Evolutionary conservation across 352 stramenopile species (phyloP), one percentile per base, ranked within the genome.

Genomic region (Phytopythium aichiense): DNA sequence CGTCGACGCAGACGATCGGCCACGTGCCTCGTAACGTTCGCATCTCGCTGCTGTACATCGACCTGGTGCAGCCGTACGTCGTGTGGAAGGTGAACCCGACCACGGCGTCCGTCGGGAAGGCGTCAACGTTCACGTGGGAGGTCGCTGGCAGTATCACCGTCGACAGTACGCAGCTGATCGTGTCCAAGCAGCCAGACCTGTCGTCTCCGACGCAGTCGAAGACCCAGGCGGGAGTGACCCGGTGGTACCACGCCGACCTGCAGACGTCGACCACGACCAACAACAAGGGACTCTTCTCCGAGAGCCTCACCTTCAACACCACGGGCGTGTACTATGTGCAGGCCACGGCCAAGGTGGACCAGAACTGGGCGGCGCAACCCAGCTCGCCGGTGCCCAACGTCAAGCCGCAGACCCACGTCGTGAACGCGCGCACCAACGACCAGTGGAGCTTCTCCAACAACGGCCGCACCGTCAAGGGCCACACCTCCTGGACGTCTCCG

Each of bases 41-140:
- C 37, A 72, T 99, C 40, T 87, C 84, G 11, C 77, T 99, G 18
- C 56, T 96, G 20, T 88, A 95, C 42, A 91, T 97, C 46, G 96
- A 99, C 64, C 53, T 98, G 6, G 87, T 98, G 13, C 83, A 98
- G 69, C 95, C 95, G 3, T 98, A 98, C 66, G 65, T 98, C 11
- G 13, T 68, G 7, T 90, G 74, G 80, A 83, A 72, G 52, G 66
- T 16, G 2, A 60, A 56, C 11, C 77, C 74, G 7, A 37, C 30
- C 18, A 74, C 57, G 1, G 56, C 56, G 3, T 65, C 53, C 0
- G 55, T 52, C 1, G 57, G 60, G 0, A 50, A 61, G 11, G 46
- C 71, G 7, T 65, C 62, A 11, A 66, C 48, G 18, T 70, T 91
- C 33, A 59, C 65, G 40, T 91, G 81, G 81, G 81, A 91, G 38